These are phyloP conservation scores for Allomyces arbusculus DNA, from an alignment of 192 early-diverging fungal genomes.

Conservation along the genomic window DNA sequence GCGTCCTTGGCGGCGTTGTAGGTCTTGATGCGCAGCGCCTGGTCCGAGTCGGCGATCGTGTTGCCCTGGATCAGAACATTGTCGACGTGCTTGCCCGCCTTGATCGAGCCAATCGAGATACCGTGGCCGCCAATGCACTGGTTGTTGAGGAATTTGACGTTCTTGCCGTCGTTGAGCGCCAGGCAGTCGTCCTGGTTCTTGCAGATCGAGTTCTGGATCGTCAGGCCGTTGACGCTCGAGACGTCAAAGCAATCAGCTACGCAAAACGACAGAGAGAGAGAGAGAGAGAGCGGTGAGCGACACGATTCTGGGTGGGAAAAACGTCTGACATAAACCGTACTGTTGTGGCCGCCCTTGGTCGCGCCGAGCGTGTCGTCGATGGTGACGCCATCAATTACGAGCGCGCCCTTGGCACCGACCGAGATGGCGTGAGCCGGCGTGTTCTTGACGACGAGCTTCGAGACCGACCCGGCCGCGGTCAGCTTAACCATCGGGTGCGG, in stretches of 20 bases:
- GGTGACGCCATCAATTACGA: constrained; percentile 4
- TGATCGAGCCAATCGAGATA: constrained; percentile 3
- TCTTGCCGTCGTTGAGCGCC: constrained; percentile 5
- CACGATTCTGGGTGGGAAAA: too few species aligned
- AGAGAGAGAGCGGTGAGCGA: too few species aligned
- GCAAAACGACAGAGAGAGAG: too few species aligned
- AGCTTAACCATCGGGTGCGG: constrained; percentile 1
- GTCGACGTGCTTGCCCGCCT: neutral
- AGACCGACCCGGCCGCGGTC: neutral
- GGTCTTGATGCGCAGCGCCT: constrained; percentile 10
- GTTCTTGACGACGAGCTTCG: constrained; percentile 5
- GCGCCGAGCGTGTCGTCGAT: constrained; percentile 5
- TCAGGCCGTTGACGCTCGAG: neutral
- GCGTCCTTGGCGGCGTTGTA: constrained; percentile 4
- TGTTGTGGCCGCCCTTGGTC: too few species aligned
- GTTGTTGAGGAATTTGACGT: constrained; percentile 9
- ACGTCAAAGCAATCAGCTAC: constrained; percentile 5
- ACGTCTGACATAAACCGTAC: too few species aligned
- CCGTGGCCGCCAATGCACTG: constrained; percentile 7
- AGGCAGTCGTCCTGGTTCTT: constrained; percentile 14
- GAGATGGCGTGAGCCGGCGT: constrained; percentile 7
- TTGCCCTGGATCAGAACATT: constrained; percentile 4
- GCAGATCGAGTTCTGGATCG: constrained; percentile 1
- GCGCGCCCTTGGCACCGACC: constrained; percentile 3
- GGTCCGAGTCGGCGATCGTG: neutral